phyloP scores from a whole-genome alignment of 176 grass and related monocot species.

The Eremochloa ophiuroides region DNA sequence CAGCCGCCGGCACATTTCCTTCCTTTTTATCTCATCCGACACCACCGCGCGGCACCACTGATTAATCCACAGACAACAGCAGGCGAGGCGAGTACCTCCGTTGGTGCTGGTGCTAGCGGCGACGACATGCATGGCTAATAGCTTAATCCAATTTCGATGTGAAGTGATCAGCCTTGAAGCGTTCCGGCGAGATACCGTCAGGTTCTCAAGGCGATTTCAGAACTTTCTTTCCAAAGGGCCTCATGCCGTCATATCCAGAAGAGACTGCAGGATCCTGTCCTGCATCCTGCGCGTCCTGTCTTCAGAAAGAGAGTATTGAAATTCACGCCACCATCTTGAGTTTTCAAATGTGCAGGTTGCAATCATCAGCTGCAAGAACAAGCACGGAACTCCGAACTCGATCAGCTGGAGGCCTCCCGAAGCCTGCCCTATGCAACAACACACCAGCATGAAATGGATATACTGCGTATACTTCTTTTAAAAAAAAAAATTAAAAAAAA shows the following conservation, averaged over 20 bases:
- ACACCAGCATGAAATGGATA: background rate
- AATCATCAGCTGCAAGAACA: background rate
- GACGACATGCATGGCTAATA: too few relatives aligned
- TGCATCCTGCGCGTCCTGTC: background rate
- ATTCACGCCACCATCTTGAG: background rate
- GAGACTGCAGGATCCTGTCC: background rate
- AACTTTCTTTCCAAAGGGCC: background rate
- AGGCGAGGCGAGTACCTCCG: too few relatives aligned
- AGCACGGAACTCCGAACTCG: background rate
- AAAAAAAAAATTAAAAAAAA: too few relatives aligned
- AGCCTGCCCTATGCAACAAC: too few relatives aligned
- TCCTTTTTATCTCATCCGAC: too few relatives aligned
- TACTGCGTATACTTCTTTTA: too few relatives aligned
- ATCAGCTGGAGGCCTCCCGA: background rate
- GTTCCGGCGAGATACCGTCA: background rate
- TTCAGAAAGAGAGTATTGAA: background rate
- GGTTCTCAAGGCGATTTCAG: background rate
- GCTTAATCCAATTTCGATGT: too few relatives aligned
- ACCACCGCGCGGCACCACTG: too few relatives aligned
- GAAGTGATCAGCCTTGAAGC: background rate
- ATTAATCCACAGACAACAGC: too few relatives aligned
- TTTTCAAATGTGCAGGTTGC: background rate
- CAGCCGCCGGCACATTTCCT: too few relatives aligned
- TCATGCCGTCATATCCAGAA: background rate
- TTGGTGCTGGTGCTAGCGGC: too few relatives aligned